Base-by-base conservation (phyloP, 192 early-diverging fungal genomes). In the Linnemannia hyalina region DNA sequence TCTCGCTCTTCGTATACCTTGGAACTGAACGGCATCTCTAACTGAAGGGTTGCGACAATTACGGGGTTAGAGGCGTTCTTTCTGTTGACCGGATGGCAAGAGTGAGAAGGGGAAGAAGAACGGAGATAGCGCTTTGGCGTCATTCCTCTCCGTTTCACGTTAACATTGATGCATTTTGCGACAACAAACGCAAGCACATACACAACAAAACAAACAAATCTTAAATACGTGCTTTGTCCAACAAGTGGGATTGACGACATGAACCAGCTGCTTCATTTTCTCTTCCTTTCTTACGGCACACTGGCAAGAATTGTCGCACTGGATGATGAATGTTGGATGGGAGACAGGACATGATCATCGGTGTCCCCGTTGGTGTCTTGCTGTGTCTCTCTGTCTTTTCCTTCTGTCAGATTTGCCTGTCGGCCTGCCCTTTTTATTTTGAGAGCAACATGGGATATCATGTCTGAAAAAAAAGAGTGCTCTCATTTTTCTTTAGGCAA, bases 391-490 rank as follows among this genome's bases (percentile, higher is more conserved):
- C 10, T 15, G 9, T 32, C 7, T 35, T 10, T 65, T 15, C 29
- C 13, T 46, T 15, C 44, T 13, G 55, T 65, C 60, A 35, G n/a
- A 10, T 32, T 29, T 65, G 55, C 55, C 55, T 65, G 49, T 20
- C 49, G 49, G 49, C 18, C 18, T 18, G 49, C 18, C 49, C 49
- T 52, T 52, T 52, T 26, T 65, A 65, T 65, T 65, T 65, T 65
- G 60, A 65, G 60, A 65, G 60, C 60, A 26, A 13, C 60, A 65
- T 65, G 60, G 60, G 55, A 23, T 65, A 65, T 52, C 60, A 23
- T 26, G 26, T 29, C 26, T 11, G 11, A 32, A 29, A 9, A 32
- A 29, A 10, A 29, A 65, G 10, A 35, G 13, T 32, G 60, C 49
- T 52, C 49, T 52, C 49, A 15, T 46, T 13, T 46, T 15, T 46